Base-by-base conservation (phyloP, 192 early-diverging fungal species). In the Gonapodya prolifera region DNA sequence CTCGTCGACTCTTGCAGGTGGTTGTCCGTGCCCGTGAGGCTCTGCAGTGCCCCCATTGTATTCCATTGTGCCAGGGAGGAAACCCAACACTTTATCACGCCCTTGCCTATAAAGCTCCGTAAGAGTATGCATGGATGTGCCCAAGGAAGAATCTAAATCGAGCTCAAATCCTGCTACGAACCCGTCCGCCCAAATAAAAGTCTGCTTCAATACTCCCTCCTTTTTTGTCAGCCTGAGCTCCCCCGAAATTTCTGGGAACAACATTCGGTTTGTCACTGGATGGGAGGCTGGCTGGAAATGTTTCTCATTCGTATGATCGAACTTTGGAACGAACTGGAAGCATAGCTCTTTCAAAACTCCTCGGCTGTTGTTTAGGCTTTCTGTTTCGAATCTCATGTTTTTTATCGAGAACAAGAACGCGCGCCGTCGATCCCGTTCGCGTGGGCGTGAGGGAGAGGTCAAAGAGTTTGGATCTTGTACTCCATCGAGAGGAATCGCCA, bases 241-340 rank as follows among this genome's bases (percentile, higher is more conserved):
- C 75, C 85, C 86, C 1, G 81, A 82, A 32, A 90, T 87, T n/a
- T 79, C 80, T 0, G 89, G 89, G 77, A 88, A 77, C 31, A 75
- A 74, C 75, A 90, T 76, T 32, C 83, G 81, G 69, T 90, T 90
- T 84, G 86, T 86, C 34, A 83, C 85, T 16, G 83, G 75, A 79
- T 89, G 88, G 18, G 82, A 83, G 23, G 79, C 32, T 0, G 87
- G 85, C 30, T 84, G 76, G 80, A 89, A 90, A 75, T 87, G 87
- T 1, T 87, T 82, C 33, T 88, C 86, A 16, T 88, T 88, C 77
- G 81, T 83, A 76, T 87, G 86, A 77, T 90, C 88, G 78, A 90
- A 90, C 16, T 79, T 76, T 1, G 84, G 80, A 13, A 93, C 91
- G 79, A 93, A 94, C 77, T 93, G 92, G 18, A 91, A 70, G 71